These are phyloP conservation scores for Xylaria sp. DNA, from an alignment of 2,329 filamentous ascomycete species.

Conservation along the genomic window DNA sequence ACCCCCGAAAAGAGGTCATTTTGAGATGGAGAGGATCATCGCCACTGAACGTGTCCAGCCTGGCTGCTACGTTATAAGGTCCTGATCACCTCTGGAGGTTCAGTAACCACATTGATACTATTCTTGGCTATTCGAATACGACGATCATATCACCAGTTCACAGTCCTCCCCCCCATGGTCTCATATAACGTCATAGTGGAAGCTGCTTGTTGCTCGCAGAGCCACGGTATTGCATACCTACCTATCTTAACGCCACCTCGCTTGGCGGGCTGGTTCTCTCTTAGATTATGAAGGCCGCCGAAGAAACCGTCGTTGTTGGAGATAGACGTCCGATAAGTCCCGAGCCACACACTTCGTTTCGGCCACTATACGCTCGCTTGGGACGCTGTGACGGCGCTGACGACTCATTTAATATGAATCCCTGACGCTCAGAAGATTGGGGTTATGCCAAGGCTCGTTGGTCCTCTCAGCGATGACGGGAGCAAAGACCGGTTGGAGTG, in stretches of 20 bases:
- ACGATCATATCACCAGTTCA: background rate
- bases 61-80: background rate
- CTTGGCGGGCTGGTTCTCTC: background rate
- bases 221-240: background rate
- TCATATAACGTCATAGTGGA: background rate
- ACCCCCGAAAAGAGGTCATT: background rate
- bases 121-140: constrained; percentile 8
- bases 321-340: background rate
- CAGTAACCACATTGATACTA: background rate
- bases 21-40: background rate
- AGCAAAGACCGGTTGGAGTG: constrained; percentile 10
- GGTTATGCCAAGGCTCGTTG: constrained; percentile 11
- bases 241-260: background rate
- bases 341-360: constrained; percentile 62
- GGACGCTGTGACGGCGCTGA: constrained; percentile 9
- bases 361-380: background rate
- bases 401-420: constrained; percentile 8
- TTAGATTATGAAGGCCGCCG: background rate
- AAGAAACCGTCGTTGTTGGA: background rate
- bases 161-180: background rate
- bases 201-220: background rate
- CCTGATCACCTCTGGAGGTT: background rate
- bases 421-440: background rate
- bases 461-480: background rate
- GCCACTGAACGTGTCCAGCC: background rate